Base-by-base conservation (phyloP, 192 early-diverging fungal species). In the Diversispora epigaea region DNA sequence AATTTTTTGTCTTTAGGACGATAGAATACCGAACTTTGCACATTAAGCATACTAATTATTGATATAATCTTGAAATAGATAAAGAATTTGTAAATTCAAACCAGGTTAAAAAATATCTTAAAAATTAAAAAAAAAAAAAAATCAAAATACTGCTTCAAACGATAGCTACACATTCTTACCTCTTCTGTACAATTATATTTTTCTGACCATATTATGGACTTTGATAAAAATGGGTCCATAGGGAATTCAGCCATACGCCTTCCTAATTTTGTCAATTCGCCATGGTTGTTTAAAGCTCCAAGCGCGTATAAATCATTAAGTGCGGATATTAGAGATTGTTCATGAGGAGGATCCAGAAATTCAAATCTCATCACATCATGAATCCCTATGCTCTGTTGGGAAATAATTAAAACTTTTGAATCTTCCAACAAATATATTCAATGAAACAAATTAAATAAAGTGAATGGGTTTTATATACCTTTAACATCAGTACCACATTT, bases 191-290 rank as follows among this genome's bases (percentile, higher is more conserved):
- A 99, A 43, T 86, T 82, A 77, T 95, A 97, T 76, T 94, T 93
- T 80, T 97, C 96, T 0, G 95, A 93, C 8, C 90, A 93, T 64
- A 99, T 86, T 56, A 98, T 84, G 11, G 93, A 88, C 77, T 98
- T 97, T 75, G 93, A 93, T 76, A 98, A 84, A 89, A 94, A 93
- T 4, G 98, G 98, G 77, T 99, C 96, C 75, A 93, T 86, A 6
- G 98, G 98, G 77, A 98, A 96, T 88, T 99, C 98, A 41, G 96
- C 96, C 98, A 99, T 99, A 15, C 94, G 84, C 11, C 96, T 90
- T 0, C 98, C 98, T 15, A 98, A 85, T 79, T 97, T 98, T 14
- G 98, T 99, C 72, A 99, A 77, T 78, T 96, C 91, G 14, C 96
- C 98, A 6, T 87, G 86, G 57, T 94, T 93, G 80, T 98, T 97